Evolutionary conservation across 2,329 filamentous ascomycete genomes (phyloP).

Genomic region (Ascochyta rabiei): DNA sequence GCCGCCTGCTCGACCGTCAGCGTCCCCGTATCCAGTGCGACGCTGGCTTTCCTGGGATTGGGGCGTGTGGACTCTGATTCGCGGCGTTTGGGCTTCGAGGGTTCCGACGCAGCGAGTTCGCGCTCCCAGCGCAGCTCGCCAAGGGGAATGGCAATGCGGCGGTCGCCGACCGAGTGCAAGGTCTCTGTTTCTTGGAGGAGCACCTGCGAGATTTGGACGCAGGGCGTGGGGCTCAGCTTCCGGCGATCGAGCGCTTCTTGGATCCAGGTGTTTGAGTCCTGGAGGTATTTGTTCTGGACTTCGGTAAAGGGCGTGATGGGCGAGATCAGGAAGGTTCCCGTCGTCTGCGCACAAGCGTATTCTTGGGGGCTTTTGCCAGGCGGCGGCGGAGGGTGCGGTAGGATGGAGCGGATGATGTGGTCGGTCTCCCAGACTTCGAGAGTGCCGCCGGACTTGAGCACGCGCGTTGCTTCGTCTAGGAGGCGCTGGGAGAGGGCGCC

Average conservation of each 20-base stretch:
- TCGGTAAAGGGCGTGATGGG: constrained; percentile 81
- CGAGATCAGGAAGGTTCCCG: constrained; percentile 82
- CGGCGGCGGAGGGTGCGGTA: constrained; percentile 73
- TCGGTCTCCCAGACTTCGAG: constrained; percentile 92
- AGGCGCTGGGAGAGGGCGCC: constrained; percentile 60
- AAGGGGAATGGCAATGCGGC: constrained; percentile 84
- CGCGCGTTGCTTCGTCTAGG: constrained; percentile 76
- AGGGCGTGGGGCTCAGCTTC: constrained; percentile 75
- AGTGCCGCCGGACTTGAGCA: constrained; percentile 77
- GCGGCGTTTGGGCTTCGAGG: constrained; percentile 56
- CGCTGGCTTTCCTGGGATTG: constrained; percentile 40
- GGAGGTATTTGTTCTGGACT: constrained; percentile 80
- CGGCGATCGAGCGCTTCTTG: constrained; percentile 74
- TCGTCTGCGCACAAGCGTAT: constrained; percentile 66
- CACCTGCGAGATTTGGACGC: constrained; percentile 75
- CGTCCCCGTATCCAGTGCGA: constrained; percentile 51
- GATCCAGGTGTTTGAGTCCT: constrained; percentile 85
- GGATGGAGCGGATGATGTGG: constrained; percentile 79
- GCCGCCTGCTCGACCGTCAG: constrained; percentile 73
- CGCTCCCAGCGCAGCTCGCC: constrained; percentile 87
- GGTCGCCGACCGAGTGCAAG: constrained; percentile 71
- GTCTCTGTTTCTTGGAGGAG: constrained; percentile 80
- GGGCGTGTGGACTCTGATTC: constrained; percentile 55
- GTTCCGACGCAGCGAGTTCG: constrained; percentile 59
- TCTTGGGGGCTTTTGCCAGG: constrained; percentile 65